Evolutionary conservation across 202 grass and related monocot species (phyloP).

Genomic region (Schoenoplectus triqueter): DNA sequence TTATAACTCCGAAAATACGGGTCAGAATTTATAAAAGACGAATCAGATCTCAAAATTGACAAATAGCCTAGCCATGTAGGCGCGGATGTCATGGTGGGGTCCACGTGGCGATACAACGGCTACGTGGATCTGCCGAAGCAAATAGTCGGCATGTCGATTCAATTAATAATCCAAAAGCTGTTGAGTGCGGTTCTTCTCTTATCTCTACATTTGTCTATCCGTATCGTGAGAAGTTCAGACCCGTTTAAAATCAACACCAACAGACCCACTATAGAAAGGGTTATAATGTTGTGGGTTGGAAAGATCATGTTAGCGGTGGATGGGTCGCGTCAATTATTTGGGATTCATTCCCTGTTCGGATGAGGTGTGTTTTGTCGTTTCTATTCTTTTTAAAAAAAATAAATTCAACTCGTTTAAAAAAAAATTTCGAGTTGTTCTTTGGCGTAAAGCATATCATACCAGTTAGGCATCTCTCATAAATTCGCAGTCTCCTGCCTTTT

Average conservation of each 20-base stretch:
- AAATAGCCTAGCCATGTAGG: not conserved
- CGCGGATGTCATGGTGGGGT: not conserved
- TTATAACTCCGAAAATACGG: no score
- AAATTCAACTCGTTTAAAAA: no score
- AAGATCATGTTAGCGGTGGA: not conserved
- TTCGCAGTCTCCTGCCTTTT: not conserved
- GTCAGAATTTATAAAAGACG: no score
- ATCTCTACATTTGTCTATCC: not conserved
- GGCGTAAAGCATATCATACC: no score
- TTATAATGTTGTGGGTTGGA: no score
- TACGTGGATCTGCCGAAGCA: not conserved
- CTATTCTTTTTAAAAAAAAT: no score
- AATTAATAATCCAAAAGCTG: not conserved
- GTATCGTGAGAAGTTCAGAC: no score
- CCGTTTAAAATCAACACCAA: not conserved
- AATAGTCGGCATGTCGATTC: not conserved
- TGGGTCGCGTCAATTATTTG: constrained; percentile 24
- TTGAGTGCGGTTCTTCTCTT: constrained; percentile 6
- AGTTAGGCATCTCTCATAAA: not conserved
- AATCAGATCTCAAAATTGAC: no score
- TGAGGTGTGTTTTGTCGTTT: constrained; percentile 31
- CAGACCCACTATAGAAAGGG: no score
- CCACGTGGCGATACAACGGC: constrained; percentile 6
- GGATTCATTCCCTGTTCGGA: not conserved
- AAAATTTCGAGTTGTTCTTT: no score